phyloP scores from a whole-genome alignment of 2,329 filamentous ascomycete genomes.

The Paracamarosporium sp. region DNA sequence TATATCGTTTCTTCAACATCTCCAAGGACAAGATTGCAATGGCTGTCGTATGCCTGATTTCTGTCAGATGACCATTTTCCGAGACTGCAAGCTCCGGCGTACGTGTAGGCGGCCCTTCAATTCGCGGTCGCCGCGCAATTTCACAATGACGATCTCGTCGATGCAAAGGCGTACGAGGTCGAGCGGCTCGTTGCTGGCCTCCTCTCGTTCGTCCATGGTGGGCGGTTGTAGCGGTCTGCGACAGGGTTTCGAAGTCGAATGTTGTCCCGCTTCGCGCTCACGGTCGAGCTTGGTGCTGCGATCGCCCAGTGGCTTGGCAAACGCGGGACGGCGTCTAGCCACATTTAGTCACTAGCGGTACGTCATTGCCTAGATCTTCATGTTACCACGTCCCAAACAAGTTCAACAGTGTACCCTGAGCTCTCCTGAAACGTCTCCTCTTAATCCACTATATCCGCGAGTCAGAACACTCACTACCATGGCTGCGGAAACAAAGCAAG shows the following conservation, averaged over 20 bases:
- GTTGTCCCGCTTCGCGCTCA: neutral
- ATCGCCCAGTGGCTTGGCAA: slow-evolving; percentile 16
- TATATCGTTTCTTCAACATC: slow-evolving; percentile 99
- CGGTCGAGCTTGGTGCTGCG: slow-evolving; percentile 19
- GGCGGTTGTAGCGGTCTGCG: slow-evolving; percentile 12
- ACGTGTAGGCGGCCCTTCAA: slow-evolving; percentile 95
- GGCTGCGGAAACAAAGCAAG: slow-evolving; percentile 37
- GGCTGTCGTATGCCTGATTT: slow-evolving; percentile 92
- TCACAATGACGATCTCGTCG: slow-evolving; percentile 96
- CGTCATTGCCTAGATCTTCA: slow-evolving; percentile 23
- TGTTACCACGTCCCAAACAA: slow-evolving; percentile 1
- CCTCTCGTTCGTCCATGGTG: slow-evolving; percentile 83
- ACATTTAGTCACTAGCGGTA: slow-evolving; percentile 12
- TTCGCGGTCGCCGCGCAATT: slow-evolving; percentile 93
- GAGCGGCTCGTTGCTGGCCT: slow-evolving; percentile 80
- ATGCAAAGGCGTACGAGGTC: slow-evolving; percentile 94
- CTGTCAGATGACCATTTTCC: neutral
- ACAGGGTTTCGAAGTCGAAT: neutral
- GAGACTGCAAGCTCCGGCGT: slow-evolving; percentile 25
- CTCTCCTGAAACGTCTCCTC: neutral
- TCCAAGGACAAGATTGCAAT: slow-evolving; percentile 95
- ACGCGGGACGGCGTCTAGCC: slow-evolving; percentile 11
- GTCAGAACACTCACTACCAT: slow-evolving; percentile 21
- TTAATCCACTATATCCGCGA: neutral
- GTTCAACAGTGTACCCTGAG: neutral